Evolutionary conservation across 2,329 filamentous ascomycete genomes (phyloP), one percentile per base, ranked within the genome.

Genomic region (Arachnomyces sp.): DNA sequence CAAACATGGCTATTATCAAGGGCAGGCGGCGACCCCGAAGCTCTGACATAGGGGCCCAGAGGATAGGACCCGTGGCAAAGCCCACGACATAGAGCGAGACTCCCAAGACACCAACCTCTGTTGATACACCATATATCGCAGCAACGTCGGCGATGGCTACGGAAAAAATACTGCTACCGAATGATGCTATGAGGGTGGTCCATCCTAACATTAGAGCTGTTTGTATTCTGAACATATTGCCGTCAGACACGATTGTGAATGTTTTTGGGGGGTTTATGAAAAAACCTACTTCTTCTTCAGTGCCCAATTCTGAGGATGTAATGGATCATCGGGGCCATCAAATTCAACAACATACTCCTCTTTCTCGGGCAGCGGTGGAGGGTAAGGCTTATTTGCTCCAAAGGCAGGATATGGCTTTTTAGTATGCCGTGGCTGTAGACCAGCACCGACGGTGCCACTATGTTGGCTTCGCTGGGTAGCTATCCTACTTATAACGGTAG

Each of bases 241-340:
- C 5, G 21, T 25, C 21, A 25, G 21, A 25, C 21, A 25, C 21
- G 9, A 25, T 25, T 5, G 21, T 25, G 9, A 25, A 25, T 25
- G 21, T 5, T 5, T 25, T 25, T 25, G 9, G 9, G 5, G 9
- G 21, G n/a, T n/a, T n/a, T 12, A 30, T 4, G 25, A 8, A 8
- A 21, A 11, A 3, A 70, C 73, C 55, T 61, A 78, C 78, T 94
- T 95, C 69, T 85, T 89, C 56, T 68, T 76, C 39, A 84, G 55
- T 0, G 84, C 74, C 88, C 88, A 95, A 59, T 95, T 95, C 65
- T 90, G 84, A 1, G 86, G 83, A 61, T 94, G 87, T 44, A 89
- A 56, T 2, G 87, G 87, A 54, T 95, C 88, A 48, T 88, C 74
- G 1, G 79, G 82, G 0, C 87, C 88, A 51, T 89, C 82, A 55